phyloP scores from a whole-genome alignment of 2,329 filamentous ascomycete species.

The Coniella vitis region DNA sequence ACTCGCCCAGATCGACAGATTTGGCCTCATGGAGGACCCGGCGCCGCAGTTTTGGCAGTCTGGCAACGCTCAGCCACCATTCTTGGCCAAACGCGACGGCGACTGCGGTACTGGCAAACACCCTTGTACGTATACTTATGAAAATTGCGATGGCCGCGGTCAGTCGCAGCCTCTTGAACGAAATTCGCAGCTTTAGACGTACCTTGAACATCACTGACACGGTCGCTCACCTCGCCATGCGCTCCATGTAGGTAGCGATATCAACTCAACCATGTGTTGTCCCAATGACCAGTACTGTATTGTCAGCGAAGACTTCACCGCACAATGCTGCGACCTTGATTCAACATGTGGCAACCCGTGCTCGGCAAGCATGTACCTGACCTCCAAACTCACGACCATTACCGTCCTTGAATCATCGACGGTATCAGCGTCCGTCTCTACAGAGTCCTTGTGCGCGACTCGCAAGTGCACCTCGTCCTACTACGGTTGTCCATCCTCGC shows the following conservation, averaged over 20 bases:
- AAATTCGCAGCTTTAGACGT: neutral
- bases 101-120: neutral
- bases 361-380: conserved; percentile 22
- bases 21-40: conserved; percentile 4
- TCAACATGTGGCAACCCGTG: conserved; percentile 26
- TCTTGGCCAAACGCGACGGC: conserved; percentile 11
- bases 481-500: conserved; percentile 26
- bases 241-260: conserved; percentile 19
- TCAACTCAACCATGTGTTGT: conserved; percentile 24
- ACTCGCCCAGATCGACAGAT: conserved; percentile 4
- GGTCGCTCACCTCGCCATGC: neutral
- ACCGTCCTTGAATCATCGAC: conserved; percentile 21
- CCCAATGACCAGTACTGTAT: conserved; percentile 25
- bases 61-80: neutral
- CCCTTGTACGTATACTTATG: conserved; percentile 8
- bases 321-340: conserved; percentile 27
- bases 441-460: conserved; percentile 21
- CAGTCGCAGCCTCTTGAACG: too few species aligned
- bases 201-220: neutral
- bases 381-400: conserved; percentile 22
- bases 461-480: conserved; percentile 26
- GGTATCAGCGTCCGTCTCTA: conserved; percentile 6
- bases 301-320: conserved; percentile 20
- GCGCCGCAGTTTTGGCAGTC: conserved; percentile 4
- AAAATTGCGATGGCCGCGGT: too few species aligned